Evolutionary conservation across 1,139 yeast species (phyloP).

Genomic region (Hanseniaspora gamundiae): DNA sequence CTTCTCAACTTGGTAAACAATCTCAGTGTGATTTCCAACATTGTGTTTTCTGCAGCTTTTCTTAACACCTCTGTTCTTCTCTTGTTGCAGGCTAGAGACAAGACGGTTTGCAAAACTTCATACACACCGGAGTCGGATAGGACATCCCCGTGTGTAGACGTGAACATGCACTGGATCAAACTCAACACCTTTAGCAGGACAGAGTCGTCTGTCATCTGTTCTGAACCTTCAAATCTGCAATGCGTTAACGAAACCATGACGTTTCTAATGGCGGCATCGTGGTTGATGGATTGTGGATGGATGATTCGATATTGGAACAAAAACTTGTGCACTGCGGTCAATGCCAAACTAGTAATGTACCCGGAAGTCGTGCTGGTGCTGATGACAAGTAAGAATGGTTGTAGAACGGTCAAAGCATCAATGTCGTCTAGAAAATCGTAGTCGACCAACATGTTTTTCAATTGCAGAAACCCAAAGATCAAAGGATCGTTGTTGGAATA

Average conservation of each 20-base stretch:
- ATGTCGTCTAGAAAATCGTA: slow-evolving; percentile 41
- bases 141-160: slow-evolving; percentile 49
- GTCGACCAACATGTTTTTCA: slow-evolving; percentile 58
- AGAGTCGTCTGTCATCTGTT: slow-evolving; percentile 86
- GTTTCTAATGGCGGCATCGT: slow-evolving; percentile 35
- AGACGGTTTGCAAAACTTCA: slow-evolving; percentile 83
- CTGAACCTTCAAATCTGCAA: slow-evolving; percentile 92
- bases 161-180: slow-evolving; percentile 56
- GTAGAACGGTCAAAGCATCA: slow-evolving; percentile 64
- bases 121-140: slow-evolving; percentile 75
- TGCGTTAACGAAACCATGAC: slow-evolving; percentile 71
- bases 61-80: slow-evolving; percentile 83
- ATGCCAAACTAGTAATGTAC: slow-evolving; percentile 68
- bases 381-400: slow-evolving; percentile 80
- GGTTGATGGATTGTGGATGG: slow-evolving; percentile 33
- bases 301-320: slow-evolving; percentile 52
- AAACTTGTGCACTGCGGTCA: slow-evolving; percentile 59
- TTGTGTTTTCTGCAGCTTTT: slow-evolving; percentile 80
- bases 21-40: slow-evolving; percentile 55
- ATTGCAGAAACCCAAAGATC: slow-evolving; percentile 67
- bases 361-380: slow-evolving; percentile 82
- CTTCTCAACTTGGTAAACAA: slow-evolving; percentile 50
- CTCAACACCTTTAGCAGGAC: slow-evolving; percentile 74
- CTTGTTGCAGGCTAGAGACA: slow-evolving; percentile 87
- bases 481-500: slow-evolving; percentile 43